These are phyloP conservation scores for Ochetophila trinervis DNA, from an alignment of 306 rosid genomes.

Conservation along the genomic window DNA sequence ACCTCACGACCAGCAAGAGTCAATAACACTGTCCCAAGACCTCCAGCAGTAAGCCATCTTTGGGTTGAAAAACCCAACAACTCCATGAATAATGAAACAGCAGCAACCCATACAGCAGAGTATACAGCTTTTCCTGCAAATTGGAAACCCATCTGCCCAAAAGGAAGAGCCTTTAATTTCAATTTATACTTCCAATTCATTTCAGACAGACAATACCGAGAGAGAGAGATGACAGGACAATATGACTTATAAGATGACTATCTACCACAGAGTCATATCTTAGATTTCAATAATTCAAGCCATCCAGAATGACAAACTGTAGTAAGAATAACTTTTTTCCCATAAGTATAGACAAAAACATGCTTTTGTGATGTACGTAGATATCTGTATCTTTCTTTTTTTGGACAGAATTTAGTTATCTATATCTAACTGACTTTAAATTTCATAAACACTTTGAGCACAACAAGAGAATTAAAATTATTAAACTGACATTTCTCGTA, in stretches of 20 bases:
- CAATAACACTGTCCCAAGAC: constrained; percentile 95
- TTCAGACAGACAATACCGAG: background rate
- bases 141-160: constrained; percentile 89
- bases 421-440: too few relatives aligned
- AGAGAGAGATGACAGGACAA: background rate
- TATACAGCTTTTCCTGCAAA: constrained; percentile 90
- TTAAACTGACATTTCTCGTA: constrained; percentile 63
- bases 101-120: constrained; percentile 96
- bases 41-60: constrained; percentile 96
- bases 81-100: constrained; percentile 90
- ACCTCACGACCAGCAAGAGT: constrained; percentile 99
- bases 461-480: background rate
- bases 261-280: too few relatives aligned
- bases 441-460: too few relatives aligned
- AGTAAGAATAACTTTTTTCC: too few relatives aligned
- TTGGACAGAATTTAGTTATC: too few relatives aligned
- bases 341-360: too few relatives aligned
- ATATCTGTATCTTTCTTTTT: too few relatives aligned
- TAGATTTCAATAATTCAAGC: too few relatives aligned
- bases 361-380: too few relatives aligned
- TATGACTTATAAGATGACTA: too few relatives aligned
- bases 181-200: constrained; percentile 2
- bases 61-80: constrained; percentile 94
- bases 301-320: too few relatives aligned
- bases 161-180: constrained; percentile 17